Conservation (phyloP, 345 rosid species). For the Eucalyptus dawsonii region DNA sequence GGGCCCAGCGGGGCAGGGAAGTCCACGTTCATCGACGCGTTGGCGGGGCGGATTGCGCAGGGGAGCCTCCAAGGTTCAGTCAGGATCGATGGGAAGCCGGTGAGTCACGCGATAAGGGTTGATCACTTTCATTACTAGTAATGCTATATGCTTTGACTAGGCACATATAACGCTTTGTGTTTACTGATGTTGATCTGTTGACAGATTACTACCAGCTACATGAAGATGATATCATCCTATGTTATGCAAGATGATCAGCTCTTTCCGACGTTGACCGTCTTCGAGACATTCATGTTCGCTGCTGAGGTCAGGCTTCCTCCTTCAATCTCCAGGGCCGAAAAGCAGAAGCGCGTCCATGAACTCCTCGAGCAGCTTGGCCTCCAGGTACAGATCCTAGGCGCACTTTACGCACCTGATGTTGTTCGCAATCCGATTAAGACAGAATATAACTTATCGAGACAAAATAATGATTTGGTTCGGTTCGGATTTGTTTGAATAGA, state of each 20-base stretch:
- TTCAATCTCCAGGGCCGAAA: conserved; percentile 46
- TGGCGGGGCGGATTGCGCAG: conserved; percentile 61
- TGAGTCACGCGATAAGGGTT: neutral
- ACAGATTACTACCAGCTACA: conserved; percentile 54
- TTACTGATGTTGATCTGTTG: neutral
- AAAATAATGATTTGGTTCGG: neutral
- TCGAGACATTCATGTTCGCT: conserved; percentile 76
- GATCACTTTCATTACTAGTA: neutral
- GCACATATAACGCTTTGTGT: neutral
- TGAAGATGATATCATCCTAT: conserved; percentile 76
- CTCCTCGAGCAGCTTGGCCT: conserved; percentile 71
- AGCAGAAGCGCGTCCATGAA: conserved; percentile 49
- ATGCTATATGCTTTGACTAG: neutral
- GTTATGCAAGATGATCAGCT: conserved; percentile 95
- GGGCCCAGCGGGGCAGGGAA: conserved; percentile 93
- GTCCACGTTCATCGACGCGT: conserved; percentile 82
- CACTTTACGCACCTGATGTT: neutral
- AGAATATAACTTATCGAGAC: neutral
- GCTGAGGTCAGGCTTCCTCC: conserved; percentile 82
- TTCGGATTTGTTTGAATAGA: neutral
- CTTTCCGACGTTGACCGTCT: conserved; percentile 66
- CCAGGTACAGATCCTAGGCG: conserved; percentile 11
- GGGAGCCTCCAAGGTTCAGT: conserved; percentile 79
- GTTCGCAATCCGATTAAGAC: neutral
- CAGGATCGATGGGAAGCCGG: conserved; percentile 53